These are phyloP conservation scores for Amyloporia xantha DNA, from an alignment of 768 basidiomycete genomes.

Conservation along the genomic window DNA sequence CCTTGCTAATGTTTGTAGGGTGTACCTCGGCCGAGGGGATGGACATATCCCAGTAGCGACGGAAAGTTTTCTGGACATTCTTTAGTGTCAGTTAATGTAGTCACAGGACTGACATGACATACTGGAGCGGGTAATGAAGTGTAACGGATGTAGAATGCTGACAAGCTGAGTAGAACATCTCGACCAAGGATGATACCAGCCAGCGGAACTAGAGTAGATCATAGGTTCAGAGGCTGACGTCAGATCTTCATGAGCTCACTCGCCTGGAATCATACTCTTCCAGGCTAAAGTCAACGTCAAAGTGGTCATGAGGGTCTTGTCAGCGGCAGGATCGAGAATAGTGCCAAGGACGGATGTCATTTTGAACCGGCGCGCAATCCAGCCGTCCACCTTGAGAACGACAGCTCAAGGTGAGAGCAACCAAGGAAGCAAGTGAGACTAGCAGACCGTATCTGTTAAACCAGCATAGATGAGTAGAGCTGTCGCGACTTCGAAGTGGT, in stretches of 20 bases:
- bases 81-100: slow-evolving; percentile 31
- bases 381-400: slow-evolving; percentile 75
- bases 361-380: slow-evolving; percentile 76
- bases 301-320: slow-evolving; percentile 94
- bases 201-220: slow-evolving; percentile 56
- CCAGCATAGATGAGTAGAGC: slow-evolving; percentile 85
- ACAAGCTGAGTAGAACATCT: slow-evolving; percentile 78
- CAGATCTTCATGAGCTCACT: slow-evolving; percentile 26
- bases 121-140: slow-evolving; percentile 85
- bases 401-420: slow-evolving; percentile 4
- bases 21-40: slow-evolving; percentile 93
- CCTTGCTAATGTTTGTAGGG: slow-evolving; percentile 93
- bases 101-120: slow-evolving; percentile 23
- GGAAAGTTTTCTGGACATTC: slow-evolving; percentile 78
- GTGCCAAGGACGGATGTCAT: slow-evolving; percentile 92
- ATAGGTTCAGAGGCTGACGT: too few relatives aligned
- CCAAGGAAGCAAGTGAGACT: slow-evolving; percentile 9
- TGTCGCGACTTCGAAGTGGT: slow-evolving; percentile 76
- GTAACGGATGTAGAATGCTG: slow-evolving; percentile 92
- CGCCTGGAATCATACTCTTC: slow-evolving; percentile 80
- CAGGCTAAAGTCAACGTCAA: slow-evolving; percentile 80
- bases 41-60: slow-evolving; percentile 93
- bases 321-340: slow-evolving; percentile 94
- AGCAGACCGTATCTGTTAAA: slow-evolving; percentile 81
- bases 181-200: slow-evolving; percentile 84